phyloP scores from a whole-genome alignment of 2,329 filamentous ascomycete species.

The Drechslerella coelobrocha region DNA sequence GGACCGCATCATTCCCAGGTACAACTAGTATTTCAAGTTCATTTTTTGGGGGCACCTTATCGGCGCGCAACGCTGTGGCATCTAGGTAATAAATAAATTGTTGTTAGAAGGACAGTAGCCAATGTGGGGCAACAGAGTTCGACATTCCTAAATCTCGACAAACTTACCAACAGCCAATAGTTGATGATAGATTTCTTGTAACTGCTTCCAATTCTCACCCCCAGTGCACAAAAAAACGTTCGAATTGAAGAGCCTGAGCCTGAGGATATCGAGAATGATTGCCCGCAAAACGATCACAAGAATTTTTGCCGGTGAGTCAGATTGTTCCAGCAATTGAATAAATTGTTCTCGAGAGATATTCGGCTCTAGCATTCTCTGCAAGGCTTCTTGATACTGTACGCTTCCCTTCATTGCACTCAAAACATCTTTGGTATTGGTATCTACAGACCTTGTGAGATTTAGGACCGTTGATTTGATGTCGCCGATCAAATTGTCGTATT shows the following conservation, averaged over 20 bases:
- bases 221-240: conserved; percentile 41
- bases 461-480: conserved; percentile 33
- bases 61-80: too few species aligned
- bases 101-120: conserved; percentile 12
- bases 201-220: conserved; percentile 37
- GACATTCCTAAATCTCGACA: background rate
- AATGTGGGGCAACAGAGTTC: background rate
- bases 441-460: conserved; percentile 27
- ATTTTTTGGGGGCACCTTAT: conserved; percentile 11
- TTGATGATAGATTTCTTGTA: conserved; percentile 34
- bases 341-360: conserved; percentile 28
- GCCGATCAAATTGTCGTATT: conserved; percentile 21
- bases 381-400: conserved; percentile 24
- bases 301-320: conserved; percentile 26
- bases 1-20: conserved; percentile 26
- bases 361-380: conserved; percentile 24
- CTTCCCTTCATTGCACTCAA: conserved; percentile 17
- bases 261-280: conserved; percentile 31
- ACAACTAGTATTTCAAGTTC: conserved; percentile 31
- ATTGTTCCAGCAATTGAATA: conserved; percentile 24
- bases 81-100: too few species aligned
- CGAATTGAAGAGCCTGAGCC: conserved; percentile 38
- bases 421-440: conserved; percentile 16
- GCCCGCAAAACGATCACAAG: conserved; percentile 35
- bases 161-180: conserved; percentile 35